Evolutionary conservation across 1,284 basidiomycete species (phyloP), one percentile per base, ranked within the genome.

Genomic region (Ceratobasidium sp.): DNA sequence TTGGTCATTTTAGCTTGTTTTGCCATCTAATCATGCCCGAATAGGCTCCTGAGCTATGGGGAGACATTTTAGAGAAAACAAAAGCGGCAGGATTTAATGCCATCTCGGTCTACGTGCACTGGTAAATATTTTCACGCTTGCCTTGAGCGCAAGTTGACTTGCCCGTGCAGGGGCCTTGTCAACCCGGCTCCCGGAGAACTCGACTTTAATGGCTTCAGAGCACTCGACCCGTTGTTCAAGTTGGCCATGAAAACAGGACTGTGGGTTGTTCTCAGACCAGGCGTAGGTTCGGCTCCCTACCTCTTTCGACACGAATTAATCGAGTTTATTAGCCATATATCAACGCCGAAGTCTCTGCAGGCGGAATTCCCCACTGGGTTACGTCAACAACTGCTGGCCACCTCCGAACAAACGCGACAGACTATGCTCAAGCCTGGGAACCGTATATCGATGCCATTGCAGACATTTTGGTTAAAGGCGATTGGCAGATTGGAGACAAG

Each of bases 1-100:
- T 42, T 25, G 4, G 7, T 8, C 27, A 22, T 20, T 12, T 3
- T 42, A 34, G 15, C 5, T 1, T 20, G 2, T 20, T 15, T 29
- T 32, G 6, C 29, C 5, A 25, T 20, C 20, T 27, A 53, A 4
- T 53, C 29, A 8, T 4, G 20, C 3, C 29, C 32, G 38, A 12
- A 7, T 43, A 65, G 62, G 49, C 62, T 0, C 90, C 89, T 0
- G 85, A 85, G 3, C 77, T 94, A 67, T 94, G 92, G 92, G 82
- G 86, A 15, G 92, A 94, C 75, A 87, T 93, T 64, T 83, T 94
- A 52, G 86, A 94, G 74, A 94, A 92, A 77, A 80, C 87, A 73
- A 90, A 91, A 73, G 92, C 91, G 0, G 87, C 89, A 0, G 92
- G 92, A n/a, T 79, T 93, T 71, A 94, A 93, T 73, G 84, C 85